A percentile compares a stretch with the other conserved stretches of the same genome.
Evolutionary conservation across 371 early-diverging fungal genomes (phyloP).

Genomic region (Batrachochytrium dendrobatidis): DNA sequence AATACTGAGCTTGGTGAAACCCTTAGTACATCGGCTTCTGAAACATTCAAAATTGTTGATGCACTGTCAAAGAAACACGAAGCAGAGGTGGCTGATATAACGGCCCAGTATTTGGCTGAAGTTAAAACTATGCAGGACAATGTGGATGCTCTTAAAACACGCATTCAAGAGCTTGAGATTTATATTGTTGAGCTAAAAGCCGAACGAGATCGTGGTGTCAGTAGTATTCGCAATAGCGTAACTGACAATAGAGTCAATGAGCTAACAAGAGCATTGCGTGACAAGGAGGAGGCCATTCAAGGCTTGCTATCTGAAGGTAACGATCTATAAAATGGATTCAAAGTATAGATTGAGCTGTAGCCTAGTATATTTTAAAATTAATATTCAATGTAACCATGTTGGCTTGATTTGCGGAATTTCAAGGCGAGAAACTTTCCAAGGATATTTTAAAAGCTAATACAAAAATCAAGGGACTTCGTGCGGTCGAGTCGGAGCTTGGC

Average conservation of each 20-base stretch:
- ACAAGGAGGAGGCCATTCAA: conserved; percentile 56
- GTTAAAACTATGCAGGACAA: conserved; percentile 6
- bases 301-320: conserved; percentile 7
- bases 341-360: background rate
- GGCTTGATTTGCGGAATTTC: no score
- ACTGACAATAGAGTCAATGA: conserved; percentile 47
- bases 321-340: background rate
- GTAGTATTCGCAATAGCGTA: conserved; percentile 23
- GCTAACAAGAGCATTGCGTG: conserved; percentile 41
- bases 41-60: no score
- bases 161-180: conserved; percentile 6
- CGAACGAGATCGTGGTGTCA: conserved; percentile 23
- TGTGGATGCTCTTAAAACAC: conserved; percentile 3
- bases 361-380: background rate
- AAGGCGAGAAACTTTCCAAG: conserved; percentile 73
- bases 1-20: no score
- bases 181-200: conserved; percentile 18
- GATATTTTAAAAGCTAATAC: conserved; percentile 65
- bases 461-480: conserved; percentile 63
- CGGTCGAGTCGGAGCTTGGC: conserved; percentile 58
- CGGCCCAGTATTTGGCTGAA: conserved; percentile 41
- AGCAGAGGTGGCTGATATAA: background rate
- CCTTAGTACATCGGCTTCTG: no score
- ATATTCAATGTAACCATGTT: no score
- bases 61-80: background rate